Evolutionary conservation across 2,329 filamentous ascomycete species (phyloP).

Genomic region (Aspergillus versicolor): DNA sequence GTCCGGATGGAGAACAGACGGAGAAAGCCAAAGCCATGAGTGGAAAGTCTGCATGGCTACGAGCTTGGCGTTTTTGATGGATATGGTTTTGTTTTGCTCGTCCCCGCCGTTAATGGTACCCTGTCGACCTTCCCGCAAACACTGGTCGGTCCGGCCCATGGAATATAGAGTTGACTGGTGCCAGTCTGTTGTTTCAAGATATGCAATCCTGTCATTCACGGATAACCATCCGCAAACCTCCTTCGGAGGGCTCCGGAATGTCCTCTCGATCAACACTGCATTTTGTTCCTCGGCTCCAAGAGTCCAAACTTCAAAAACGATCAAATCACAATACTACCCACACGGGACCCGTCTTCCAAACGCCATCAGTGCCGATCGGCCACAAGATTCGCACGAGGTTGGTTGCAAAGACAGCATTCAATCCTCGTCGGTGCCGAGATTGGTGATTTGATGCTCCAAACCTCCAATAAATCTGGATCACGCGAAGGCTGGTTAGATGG

Average conservation of each 20-base stretch:
- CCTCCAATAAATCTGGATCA: background rate
- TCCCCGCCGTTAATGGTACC: background rate
- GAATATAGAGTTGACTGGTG: background rate
- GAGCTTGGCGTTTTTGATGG: background rate
- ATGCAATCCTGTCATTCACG: background rate
- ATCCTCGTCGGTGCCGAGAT: background rate
- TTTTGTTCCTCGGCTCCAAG: background rate
- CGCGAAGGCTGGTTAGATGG: background rate
- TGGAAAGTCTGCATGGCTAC: background rate
- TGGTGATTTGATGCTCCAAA: background rate
- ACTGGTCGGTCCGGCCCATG: background rate
- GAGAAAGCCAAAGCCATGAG: background rate
- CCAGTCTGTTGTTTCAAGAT: constrained; percentile 4
- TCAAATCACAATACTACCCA: background rate
- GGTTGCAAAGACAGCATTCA: too few relatives aligned
- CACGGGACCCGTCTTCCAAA: background rate
- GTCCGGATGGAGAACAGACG: constrained; percentile 5
- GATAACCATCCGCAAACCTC: background rate
- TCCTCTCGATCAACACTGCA: background rate
- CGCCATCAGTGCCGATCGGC: background rate
- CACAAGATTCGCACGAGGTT: background rate
- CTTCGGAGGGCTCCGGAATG: background rate
- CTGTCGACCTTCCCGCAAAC: background rate
- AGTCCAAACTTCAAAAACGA: too few relatives aligned
- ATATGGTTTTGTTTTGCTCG: background rate